Evolutionary conservation across 1,139 yeast species (phyloP), one percentile per base, ranked within the genome.

Genomic region (Saccharomyces hybrid): DNA sequence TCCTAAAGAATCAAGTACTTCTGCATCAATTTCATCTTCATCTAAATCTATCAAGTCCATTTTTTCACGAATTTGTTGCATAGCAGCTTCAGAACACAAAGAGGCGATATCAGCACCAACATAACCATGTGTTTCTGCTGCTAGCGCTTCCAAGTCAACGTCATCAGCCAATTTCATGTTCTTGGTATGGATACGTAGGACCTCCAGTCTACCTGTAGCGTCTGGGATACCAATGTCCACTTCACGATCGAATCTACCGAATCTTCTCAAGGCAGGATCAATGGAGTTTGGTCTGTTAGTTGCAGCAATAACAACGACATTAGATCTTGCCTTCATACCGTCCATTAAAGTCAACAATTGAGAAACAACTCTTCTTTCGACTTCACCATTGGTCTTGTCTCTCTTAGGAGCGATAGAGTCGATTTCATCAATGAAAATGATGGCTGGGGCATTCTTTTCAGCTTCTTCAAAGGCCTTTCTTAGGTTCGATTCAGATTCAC

Each of bases 341-440:
- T 93, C 99, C 99, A 93, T 93, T 66, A 93, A 81, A 27, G 99
- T 93, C 71, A 93, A 82, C 69, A 93, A 81, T 77, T 93, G 99
- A 30, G 98, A 91, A 57, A 93, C 99, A 57, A 93, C 99, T 78
- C 99, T 87, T 77, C 99, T 86, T 73, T 86, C 91, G 64, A 95
- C 99, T 76, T 95, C 99, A 77, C 99, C 99, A 70, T 93, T 93
- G 55, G 99, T 91, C 83, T 95, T 95, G 78, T 93, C 99, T 80
- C 99, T 89, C 85, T 93, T 93, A 72, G 99, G 99, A 54, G 99
- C 99, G 69, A 93, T 95, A 13, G 98, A 91, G 73, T 93, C 99
- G 64, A 93, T 95, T 77, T 93, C 99, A 76, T 93, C 99, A 68
- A 93, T 93, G 76, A 93, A 95, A 63, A 93, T 93, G 68, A 93